Conservation (phyloP, 305 asterid species). For the Rubia peregrina region DNA sequence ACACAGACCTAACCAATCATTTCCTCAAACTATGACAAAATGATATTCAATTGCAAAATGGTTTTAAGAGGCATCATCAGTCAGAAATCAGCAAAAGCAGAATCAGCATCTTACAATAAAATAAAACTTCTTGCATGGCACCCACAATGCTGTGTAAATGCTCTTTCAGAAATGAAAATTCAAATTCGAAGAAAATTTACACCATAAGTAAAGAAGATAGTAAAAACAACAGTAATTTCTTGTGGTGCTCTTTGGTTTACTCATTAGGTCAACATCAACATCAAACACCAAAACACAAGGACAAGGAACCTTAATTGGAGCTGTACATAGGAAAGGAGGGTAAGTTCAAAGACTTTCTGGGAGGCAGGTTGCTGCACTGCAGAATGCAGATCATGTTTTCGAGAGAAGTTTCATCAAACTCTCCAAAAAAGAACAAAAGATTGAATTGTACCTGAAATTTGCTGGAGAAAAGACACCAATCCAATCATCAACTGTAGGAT, state of each 20-base stretch:
- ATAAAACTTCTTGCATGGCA: background rate
- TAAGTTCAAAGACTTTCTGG: conserved; percentile 46
- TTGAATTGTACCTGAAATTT: conserved; percentile 53
- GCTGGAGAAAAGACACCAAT: conserved; percentile 87
- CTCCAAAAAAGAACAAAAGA: background rate
- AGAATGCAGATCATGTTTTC: conserved; percentile 9
- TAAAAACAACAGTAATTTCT: background rate
- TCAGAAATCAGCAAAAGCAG: background rate
- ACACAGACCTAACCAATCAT: background rate
- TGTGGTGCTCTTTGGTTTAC: background rate
- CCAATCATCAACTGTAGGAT: conserved; percentile 68
- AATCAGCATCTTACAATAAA: background rate
- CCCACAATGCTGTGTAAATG: background rate
- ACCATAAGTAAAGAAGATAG: background rate
- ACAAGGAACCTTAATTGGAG: conserved; percentile 72
- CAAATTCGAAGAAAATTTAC: background rate
- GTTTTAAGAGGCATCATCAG: background rate
- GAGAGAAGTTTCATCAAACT: no score
- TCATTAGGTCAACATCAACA: background rate
- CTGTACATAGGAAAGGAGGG: conserved; percentile 70
- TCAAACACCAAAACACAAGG: background rate
- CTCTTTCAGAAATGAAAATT: background rate
- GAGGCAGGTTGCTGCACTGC: conserved; percentile 62
- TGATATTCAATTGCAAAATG: no score
- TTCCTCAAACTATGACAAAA: background rate